Conservation (phyloP, 345 rosid species). For the Camelina sativa region DNA sequence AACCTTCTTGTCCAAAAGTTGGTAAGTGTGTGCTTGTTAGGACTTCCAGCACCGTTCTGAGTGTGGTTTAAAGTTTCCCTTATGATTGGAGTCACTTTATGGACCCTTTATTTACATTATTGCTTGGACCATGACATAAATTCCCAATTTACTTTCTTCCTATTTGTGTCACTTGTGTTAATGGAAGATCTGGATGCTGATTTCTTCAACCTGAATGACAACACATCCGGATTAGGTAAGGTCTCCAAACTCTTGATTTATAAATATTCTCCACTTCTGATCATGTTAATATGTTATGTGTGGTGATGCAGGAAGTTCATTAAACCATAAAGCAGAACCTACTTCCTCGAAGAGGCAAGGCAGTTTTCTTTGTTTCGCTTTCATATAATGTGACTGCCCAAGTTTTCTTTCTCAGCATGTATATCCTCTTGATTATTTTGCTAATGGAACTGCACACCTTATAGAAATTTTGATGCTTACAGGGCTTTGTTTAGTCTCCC, state of each 20-base stretch:
- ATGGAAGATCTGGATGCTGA: slow-evolving; percentile 30
- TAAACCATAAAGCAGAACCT: slow-evolving; percentile 46
- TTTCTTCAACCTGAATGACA: slow-evolving; percentile 31
- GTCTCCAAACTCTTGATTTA: slow-evolving; percentile 30
- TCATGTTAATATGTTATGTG: slow-evolving; percentile 12
- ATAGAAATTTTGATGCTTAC: slow-evolving; percentile 30
- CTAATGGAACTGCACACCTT: slow-evolving; percentile 14
- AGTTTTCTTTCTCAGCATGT: slow-evolving; percentile 29
- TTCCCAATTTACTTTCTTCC: neutral
- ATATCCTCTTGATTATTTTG: slow-evolving; percentile 12
- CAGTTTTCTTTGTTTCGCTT: slow-evolving; percentile 24
- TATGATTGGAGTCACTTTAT: slow-evolving; percentile 22
- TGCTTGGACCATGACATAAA: slow-evolving; percentile 14
- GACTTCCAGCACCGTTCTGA: neutral
- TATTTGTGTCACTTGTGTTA: slow-evolving; percentile 35
- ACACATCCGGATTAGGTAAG: slow-evolving; percentile 48
- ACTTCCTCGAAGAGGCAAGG: slow-evolving; percentile 57
- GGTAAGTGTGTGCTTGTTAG: slow-evolving; percentile 44
- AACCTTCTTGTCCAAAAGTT: slow-evolving; percentile 40
- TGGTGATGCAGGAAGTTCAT: slow-evolving; percentile 54
- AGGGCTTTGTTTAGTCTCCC: slow-evolving; percentile 43
- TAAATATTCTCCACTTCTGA: slow-evolving; percentile 32
- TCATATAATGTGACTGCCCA: slow-evolving; percentile 11
- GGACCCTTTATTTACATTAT: slow-evolving; percentile 19
- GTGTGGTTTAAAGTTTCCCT: slow-evolving; percentile 14